These are phyloP conservation scores for Naganishia kalamii DNA, from an alignment of 768 basidiomycete genomes.

Conservation along the genomic window DNA sequence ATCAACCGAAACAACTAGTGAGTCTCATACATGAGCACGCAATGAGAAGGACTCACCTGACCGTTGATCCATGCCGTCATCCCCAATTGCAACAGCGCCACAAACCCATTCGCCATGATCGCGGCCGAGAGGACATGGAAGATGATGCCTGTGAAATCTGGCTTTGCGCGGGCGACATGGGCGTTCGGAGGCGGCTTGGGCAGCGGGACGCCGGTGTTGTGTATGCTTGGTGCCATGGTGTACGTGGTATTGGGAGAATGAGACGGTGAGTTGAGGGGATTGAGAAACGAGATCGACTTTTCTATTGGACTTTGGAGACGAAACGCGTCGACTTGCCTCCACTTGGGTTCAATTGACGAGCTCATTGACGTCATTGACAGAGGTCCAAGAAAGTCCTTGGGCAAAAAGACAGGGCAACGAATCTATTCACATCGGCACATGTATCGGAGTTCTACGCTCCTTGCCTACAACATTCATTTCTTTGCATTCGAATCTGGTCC, in stretches of 20 bases:
- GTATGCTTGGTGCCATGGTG: slow-evolving; percentile 10
- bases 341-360: too few relatives aligned
- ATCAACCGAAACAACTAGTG: slow-evolving; percentile 11
- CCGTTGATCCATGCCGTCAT: slow-evolving; percentile 28
- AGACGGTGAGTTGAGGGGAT: background rate
- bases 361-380: too few relatives aligned
- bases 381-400: too few relatives aligned
- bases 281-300: too few relatives aligned
- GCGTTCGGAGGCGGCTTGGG: slow-evolving; percentile 14
- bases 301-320: too few relatives aligned
- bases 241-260: background rate
- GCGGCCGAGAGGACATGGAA: slow-evolving; percentile 35
- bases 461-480: background rate
- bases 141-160: slow-evolving; percentile 27
- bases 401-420: too few relatives aligned
- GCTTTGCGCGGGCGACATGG: slow-evolving; percentile 15
- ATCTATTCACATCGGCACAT: too few relatives aligned
- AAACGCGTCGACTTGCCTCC: too few relatives aligned
- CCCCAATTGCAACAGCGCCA: slow-evolving; percentile 28
- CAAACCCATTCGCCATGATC: slow-evolving; percentile 39
- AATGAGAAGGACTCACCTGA: slow-evolving; percentile 32
- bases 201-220: slow-evolving; percentile 10
- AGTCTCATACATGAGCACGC: too few relatives aligned
- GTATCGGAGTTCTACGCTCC: background rate
- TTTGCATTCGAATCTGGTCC: background rate